Percentiles rank a stretch among this genome's conserved stretches.
Conservation (phyloP, 768 basidiomycete genomes). For the Auricularia sp. region DNA sequence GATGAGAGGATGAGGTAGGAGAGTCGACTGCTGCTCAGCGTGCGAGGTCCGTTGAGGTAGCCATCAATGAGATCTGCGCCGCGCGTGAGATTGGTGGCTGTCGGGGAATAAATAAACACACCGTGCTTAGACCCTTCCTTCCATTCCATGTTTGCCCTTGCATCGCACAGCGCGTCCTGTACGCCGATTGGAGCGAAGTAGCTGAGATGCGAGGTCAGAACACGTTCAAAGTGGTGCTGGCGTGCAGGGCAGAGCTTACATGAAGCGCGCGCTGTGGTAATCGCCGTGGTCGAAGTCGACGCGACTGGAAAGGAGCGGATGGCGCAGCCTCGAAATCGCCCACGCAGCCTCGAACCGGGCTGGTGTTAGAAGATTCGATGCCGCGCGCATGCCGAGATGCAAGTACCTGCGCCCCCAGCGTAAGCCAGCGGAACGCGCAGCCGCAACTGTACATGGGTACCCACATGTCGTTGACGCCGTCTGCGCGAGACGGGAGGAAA, state of each 20-base stretch:
- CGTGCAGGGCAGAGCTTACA: constrained; percentile 33
- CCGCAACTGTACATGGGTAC: neutral
- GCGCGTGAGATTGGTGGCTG: neutral
- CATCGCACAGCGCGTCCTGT: constrained; percentile 37
- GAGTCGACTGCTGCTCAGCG: constrained; percentile 54
- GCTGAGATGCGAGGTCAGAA: constrained; percentile 22
- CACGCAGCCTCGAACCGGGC: constrained; percentile 50
- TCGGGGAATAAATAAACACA: constrained; percentile 17
- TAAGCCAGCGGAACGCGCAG: neutral
- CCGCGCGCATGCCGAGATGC: constrained; percentile 56
- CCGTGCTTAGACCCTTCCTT: constrained; percentile 45
- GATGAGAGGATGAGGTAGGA: constrained; percentile 44
- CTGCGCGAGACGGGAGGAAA: constrained; percentile 67
- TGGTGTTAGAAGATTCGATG: constrained; percentile 30
- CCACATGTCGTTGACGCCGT: constrained; percentile 81
- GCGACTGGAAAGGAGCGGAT: constrained; percentile 59
- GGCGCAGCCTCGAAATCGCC: constrained; percentile 60
- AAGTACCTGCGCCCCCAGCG: constrained; percentile 49
- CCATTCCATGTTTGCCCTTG: constrained; percentile 41
- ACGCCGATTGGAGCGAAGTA: constrained; percentile 35
- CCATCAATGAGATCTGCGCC: constrained; percentile 38
- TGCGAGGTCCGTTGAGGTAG: constrained; percentile 72
- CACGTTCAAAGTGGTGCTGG: neutral
- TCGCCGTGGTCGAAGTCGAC: constrained; percentile 41
- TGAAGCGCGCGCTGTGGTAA: constrained; percentile 57